A percentile compares a stretch with the other conserved stretches of the same genome.
These are phyloP conservation scores for Hericium coralloides DNA, from an alignment of 768 basidiomycete genomes.

Conservation along the genomic window DNA sequence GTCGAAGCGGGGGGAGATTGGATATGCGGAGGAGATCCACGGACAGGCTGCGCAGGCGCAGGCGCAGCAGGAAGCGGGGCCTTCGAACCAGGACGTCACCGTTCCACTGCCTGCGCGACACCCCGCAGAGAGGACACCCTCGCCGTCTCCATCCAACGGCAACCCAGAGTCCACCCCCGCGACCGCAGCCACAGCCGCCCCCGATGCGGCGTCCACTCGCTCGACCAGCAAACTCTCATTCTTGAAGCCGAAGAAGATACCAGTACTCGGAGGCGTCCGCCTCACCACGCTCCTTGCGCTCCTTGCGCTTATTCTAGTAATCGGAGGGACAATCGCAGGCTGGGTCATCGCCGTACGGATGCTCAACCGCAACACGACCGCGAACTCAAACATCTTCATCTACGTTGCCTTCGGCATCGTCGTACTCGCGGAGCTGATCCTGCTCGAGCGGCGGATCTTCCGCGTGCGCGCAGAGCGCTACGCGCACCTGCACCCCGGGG, in stretches of 20 bases:
- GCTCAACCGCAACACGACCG: constrained; percentile 12
- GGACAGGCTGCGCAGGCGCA: constrained; percentile 11
- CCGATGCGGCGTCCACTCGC: constrained; percentile 20
- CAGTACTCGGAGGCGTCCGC: constrained; percentile 35
- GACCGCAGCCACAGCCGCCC: background rate
- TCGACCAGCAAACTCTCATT: constrained; percentile 22
- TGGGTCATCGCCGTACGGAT: constrained; percentile 41
- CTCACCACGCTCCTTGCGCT: constrained; percentile 35
- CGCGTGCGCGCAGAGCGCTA: constrained; percentile 63
- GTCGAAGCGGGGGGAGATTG: constrained; percentile 57
- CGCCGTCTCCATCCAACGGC: constrained; percentile 7
- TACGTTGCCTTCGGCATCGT: constrained; percentile 54
- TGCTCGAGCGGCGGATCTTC: constrained; percentile 56
- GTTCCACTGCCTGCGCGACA: constrained; percentile 36
- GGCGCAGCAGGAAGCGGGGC: constrained; percentile 7
- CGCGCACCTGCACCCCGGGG: constrained; percentile 48
- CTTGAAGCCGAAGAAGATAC: constrained; percentile 30
- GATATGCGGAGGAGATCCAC: constrained; percentile 39
- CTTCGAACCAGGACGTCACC: background rate
- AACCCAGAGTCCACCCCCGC: background rate
- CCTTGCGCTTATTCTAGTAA: constrained; percentile 25
- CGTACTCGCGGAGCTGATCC: constrained; percentile 43
- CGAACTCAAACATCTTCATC: constrained; percentile 36
- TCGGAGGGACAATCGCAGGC: constrained; percentile 41
- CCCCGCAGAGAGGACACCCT: constrained; percentile 32